Evolutionary conservation across 371 early-diverging fungal species (phyloP).

Genomic region (Mucor saturninus): DNA sequence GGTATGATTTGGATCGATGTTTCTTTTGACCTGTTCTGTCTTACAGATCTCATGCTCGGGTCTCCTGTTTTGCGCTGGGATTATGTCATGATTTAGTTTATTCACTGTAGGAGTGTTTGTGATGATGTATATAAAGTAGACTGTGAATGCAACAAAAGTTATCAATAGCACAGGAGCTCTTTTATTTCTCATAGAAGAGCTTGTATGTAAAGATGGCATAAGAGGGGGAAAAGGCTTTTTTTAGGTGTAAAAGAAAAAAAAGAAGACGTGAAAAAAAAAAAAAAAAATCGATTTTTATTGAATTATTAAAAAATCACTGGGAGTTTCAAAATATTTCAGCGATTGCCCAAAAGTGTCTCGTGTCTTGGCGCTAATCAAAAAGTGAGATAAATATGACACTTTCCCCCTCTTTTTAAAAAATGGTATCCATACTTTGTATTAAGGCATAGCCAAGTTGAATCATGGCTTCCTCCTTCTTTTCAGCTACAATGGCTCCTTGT

Average conservation of each 20-base stretch:
- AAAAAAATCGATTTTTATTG: not conserved
- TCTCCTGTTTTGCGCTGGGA: not conserved
- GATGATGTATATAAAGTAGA: conserved; percentile 15
- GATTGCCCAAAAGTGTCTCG: conserved; percentile 9
- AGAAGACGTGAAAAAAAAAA: not conserved
- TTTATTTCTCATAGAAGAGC: not conserved
- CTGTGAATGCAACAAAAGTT: not conserved
- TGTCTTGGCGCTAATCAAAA: conserved; percentile 10
- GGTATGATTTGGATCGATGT: conserved; percentile 49
- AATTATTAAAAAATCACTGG: not conserved
- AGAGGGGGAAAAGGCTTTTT: not conserved
- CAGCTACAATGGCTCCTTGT: conserved; percentile 22
- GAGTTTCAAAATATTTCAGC: conserved; percentile 13
- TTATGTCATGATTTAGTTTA: not conserved
- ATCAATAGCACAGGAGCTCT: not conserved
- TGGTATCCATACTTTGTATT: conserved; percentile 28
- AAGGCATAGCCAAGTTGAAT: conserved; percentile 37
- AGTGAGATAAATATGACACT: conserved; percentile 5
- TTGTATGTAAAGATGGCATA: not conserved
- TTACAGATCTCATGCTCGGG: conserved; percentile 12
- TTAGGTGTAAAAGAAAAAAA: not conserved
- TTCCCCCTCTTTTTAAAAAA: not conserved
- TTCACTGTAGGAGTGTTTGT: not conserved
- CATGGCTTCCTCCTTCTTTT: conserved; percentile 38
- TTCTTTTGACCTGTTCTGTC: conserved; percentile 29